Conservation (phyloP, 2,329 filamentous ascomycete species). For the Knufia petricola region DNA sequence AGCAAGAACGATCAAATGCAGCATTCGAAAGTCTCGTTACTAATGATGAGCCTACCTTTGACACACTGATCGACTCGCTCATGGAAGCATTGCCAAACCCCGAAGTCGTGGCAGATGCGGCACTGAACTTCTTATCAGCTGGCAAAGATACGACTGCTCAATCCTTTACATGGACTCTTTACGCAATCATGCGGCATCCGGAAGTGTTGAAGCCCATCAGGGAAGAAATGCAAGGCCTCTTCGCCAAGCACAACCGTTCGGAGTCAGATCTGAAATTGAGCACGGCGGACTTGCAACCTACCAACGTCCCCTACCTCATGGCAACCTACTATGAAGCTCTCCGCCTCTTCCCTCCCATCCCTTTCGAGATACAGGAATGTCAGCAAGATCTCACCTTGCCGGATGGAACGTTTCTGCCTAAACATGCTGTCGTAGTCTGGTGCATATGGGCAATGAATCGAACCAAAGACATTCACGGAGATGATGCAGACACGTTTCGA, state of each 20-base stretch:
- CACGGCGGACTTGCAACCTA: constrained; percentile 32
- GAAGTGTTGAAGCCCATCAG: constrained; percentile 18
- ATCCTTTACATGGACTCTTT: constrained; percentile 55
- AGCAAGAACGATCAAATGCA: constrained; percentile 27
- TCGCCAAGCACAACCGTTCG: background rate
- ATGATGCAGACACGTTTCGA: constrained; percentile 45
- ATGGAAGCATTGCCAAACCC: constrained; percentile 47
- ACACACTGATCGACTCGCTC: constrained; percentile 51
- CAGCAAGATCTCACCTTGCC: constrained; percentile 41
- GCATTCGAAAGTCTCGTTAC: constrained; percentile 13
- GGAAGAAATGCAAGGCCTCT: constrained; percentile 18
- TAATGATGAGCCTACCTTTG: constrained; percentile 29
- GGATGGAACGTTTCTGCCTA: constrained; percentile 39
- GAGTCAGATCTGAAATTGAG: constrained; percentile 4
- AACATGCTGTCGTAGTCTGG: constrained; percentile 50
- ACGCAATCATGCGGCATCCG: constrained; percentile 48
- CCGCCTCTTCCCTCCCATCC: constrained; percentile 54
- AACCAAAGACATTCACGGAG: constrained; percentile 47
- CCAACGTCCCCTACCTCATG: constrained; percentile 46
- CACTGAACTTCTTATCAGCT: constrained; percentile 57
- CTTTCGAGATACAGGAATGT: constrained; percentile 57
- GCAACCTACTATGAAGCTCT: constrained; percentile 53
- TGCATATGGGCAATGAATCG: constrained; percentile 56
- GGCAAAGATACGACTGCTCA: constrained; percentile 57
- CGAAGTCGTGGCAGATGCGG: constrained; percentile 52